Percentiles rank a stretch among this genome's conserved stretches.
Conservation (phyloP, 805 yeast genomes). For the Lipomyces lipofer region DNA sequence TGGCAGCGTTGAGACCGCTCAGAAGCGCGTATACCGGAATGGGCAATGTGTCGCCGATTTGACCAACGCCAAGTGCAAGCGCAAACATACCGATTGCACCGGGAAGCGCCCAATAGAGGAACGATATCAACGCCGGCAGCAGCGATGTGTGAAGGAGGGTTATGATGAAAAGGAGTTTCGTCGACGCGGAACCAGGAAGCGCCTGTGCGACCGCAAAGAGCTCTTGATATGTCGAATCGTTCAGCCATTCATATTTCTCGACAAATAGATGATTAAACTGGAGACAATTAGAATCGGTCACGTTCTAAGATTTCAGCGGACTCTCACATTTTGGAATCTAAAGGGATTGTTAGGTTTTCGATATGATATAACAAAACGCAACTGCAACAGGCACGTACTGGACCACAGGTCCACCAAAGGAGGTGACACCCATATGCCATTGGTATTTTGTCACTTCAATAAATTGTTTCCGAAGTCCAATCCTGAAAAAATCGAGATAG, state of each 20-base stretch:
- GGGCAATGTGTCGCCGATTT: slow-evolving; percentile 20
- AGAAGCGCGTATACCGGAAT: slow-evolving; percentile 25
- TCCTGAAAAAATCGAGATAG: slow-evolving; percentile 3
- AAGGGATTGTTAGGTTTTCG: background rate
- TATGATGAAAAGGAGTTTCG: slow-evolving; percentile 25
- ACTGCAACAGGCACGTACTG: slow-evolving; percentile 12
- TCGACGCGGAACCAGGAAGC: slow-evolving; percentile 29
- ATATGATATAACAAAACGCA: background rate
- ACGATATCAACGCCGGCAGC: slow-evolving; percentile 23
- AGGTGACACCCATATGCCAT: slow-evolving; percentile 29
- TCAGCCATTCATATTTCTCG: slow-evolving; percentile 25
- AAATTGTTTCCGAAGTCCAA: slow-evolving; percentile 11
- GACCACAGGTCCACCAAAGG: slow-evolving; percentile 27
- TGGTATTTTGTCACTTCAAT: slow-evolving; percentile 24
- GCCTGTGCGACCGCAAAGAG: slow-evolving; percentile 27
- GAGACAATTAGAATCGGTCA: background rate
- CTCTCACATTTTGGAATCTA: slow-evolving; percentile 13
- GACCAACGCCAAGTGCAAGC: slow-evolving; percentile 27
- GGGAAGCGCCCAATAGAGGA: slow-evolving; percentile 26
- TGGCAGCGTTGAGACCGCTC: slow-evolving; percentile 27
- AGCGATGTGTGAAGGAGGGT: slow-evolving; percentile 24
- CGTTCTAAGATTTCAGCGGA: no score
- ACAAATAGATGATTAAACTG: slow-evolving; percentile 24
- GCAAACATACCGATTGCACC: slow-evolving; percentile 28
- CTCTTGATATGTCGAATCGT: slow-evolving; percentile 24